These are phyloP conservation scores for Smittium culicis DNA, from an alignment of 371 early-diverging fungal species.

Conservation along the genomic window DNA sequence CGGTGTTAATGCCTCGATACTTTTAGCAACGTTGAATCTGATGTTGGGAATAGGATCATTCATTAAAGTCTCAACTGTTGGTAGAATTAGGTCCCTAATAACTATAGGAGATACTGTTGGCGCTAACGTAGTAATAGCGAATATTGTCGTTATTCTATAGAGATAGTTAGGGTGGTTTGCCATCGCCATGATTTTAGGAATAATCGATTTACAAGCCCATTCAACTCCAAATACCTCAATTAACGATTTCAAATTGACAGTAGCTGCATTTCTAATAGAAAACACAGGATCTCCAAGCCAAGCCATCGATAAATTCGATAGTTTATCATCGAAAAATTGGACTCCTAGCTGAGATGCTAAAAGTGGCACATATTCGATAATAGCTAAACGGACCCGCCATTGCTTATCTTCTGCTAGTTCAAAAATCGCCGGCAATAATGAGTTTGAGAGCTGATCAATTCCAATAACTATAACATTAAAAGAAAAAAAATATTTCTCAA, in stretches of 20 bases:
- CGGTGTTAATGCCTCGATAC: slow-evolving; percentile 72
- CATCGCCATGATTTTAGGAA: slow-evolving; percentile 87
- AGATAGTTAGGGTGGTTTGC: slow-evolving; percentile 79
- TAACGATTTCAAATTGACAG: slow-evolving; percentile 74
- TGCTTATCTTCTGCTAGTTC: slow-evolving; percentile 97
- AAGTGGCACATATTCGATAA: slow-evolving; percentile 94
- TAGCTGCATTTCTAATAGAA: slow-evolving; percentile 95
- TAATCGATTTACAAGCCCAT: slow-evolving; percentile 88
- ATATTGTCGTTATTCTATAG: slow-evolving; percentile 93
- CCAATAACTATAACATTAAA: slow-evolving; percentile 66
- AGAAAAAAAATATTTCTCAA: background rate
- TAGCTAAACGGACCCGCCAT: slow-evolving; percentile 96
- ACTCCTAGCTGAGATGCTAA: slow-evolving; percentile 89
- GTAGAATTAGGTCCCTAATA: slow-evolving; percentile 75
- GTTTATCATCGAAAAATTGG: slow-evolving; percentile 91
- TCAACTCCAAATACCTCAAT: slow-evolving; percentile 95
- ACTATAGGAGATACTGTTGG: slow-evolving; percentile 72
- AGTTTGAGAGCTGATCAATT: slow-evolving; percentile 90
- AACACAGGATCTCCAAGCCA: slow-evolving; percentile 93
- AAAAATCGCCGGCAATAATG: slow-evolving; percentile 91
- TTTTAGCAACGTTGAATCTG: slow-evolving; percentile 96
- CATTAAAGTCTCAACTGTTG: slow-evolving; percentile 68
- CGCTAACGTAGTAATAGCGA: slow-evolving; percentile 85
- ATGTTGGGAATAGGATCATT: slow-evolving; percentile 96
- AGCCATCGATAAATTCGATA: slow-evolving; percentile 82